Percentiles rank a stretch among this genome's conserved stretches.
These are phyloP conservation scores for Lippia alba DNA, from an alignment of 305 asterid genomes.

Conservation along the genomic window DNA sequence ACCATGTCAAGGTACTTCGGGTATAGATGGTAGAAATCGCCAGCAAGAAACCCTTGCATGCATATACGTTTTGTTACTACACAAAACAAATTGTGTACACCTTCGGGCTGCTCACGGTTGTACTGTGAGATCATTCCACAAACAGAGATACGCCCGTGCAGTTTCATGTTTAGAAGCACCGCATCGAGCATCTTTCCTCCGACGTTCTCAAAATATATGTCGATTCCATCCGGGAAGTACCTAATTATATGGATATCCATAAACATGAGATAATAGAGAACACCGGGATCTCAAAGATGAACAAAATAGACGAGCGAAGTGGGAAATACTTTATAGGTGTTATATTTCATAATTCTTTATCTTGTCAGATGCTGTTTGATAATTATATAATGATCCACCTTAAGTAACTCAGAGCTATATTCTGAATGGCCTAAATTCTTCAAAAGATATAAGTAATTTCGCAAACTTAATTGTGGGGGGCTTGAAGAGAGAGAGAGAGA, in stretches of 20 bases:
- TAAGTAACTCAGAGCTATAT: too few species aligned
- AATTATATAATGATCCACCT: too few species aligned
- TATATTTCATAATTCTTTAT: too few species aligned
- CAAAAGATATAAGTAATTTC: too few species aligned
- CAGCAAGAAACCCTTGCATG: constrained; percentile 34
- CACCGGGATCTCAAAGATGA: too few species aligned
- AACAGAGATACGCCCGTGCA: constrained; percentile 37
- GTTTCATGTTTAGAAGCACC: constrained; percentile 40
- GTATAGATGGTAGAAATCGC: constrained; percentile 34
- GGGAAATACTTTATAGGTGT: too few species aligned
- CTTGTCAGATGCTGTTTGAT: too few species aligned
- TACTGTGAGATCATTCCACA: constrained; percentile 50
- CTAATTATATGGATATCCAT: background rate
- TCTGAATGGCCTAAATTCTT: too few species aligned
- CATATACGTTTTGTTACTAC: constrained; percentile 28
- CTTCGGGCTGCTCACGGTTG: constrained; percentile 37
- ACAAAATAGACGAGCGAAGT: too few species aligned
- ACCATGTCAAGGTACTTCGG: constrained; percentile 34
- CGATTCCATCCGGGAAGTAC: constrained; percentile 42
- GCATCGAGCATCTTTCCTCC: constrained; percentile 49
- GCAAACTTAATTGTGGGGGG: too few species aligned
- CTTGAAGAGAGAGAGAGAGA: background rate
- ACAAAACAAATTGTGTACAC: constrained; percentile 37
- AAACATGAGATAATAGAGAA: too few species aligned
- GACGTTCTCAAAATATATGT: constrained; percentile 43